phyloP scores from a whole-genome alignment of 768 basidiomycete species.

The Hygrophorus pudorinus region DNA sequence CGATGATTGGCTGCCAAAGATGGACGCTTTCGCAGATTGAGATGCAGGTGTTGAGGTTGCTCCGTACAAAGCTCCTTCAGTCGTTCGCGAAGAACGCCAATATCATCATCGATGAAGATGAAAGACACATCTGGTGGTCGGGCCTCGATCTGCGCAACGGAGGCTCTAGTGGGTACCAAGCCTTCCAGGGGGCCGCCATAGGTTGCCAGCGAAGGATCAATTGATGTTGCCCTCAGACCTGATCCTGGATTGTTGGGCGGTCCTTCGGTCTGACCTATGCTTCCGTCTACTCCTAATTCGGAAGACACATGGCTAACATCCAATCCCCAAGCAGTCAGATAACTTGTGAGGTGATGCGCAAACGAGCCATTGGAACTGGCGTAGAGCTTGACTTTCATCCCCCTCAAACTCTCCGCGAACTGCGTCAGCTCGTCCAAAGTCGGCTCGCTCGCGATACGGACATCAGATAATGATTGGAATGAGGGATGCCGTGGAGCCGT shows the following conservation, averaged over 20 bases:
- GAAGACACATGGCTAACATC: slow-evolving; percentile 75
- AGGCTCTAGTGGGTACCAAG: slow-evolving; percentile 1
- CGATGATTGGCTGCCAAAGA: slow-evolving; percentile 58
- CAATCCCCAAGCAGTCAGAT: slow-evolving; percentile 92
- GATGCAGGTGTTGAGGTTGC: slow-evolving; percentile 31
- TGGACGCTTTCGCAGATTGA: slow-evolving; percentile 49
- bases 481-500: slow-evolving; percentile 25
- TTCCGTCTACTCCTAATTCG: slow-evolving; percentile 40
- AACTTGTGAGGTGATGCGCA: slow-evolving; percentile 86
- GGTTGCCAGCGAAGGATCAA: background rate
- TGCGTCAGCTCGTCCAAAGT: slow-evolving; percentile 64
- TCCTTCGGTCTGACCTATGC: slow-evolving; percentile 12
- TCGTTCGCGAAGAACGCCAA: slow-evolving; percentile 66
- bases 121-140: slow-evolving; percentile 38
- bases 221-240: background rate
- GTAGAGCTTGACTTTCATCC: slow-evolving; percentile 76
- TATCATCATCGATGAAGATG: slow-evolving; percentile 89
- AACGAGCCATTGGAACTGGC: slow-evolving; percentile 83
- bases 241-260: background rate
- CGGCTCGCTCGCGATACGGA: slow-evolving; percentile 47
- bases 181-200: background rate
- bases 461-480: slow-evolving; percentile 13
- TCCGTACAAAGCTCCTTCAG: slow-evolving; percentile 60
- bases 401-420: slow-evolving; percentile 77
- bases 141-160: slow-evolving; percentile 14